phyloP scores from a whole-genome alignment of 2,329 filamentous ascomycete species.

The Colletotrichum cordylinicola region DNA sequence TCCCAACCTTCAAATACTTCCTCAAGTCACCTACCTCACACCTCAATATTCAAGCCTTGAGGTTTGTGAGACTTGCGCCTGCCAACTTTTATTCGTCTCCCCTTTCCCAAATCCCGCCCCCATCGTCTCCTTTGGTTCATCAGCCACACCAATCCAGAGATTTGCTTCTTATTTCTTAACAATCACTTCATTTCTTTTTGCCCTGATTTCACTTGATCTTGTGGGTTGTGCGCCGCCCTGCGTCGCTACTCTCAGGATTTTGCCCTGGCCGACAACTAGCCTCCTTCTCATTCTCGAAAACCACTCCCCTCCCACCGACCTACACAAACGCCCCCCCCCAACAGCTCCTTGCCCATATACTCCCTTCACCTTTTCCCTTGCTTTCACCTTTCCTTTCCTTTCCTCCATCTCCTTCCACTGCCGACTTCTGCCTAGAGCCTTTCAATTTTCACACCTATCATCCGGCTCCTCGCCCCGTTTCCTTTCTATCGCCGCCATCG shows the following conservation, averaged over 20 bases:
- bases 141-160: neutral
- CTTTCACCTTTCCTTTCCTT: neutral
- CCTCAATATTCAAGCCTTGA: neutral
- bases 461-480: fast-evolving
- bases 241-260: neutral
- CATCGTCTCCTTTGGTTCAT: neutral
- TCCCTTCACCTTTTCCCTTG: neutral
- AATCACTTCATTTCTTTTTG: neutral
- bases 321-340: neutral
- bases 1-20: neutral
- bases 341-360: neutral
- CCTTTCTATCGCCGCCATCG: neutral
- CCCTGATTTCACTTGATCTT: neutral
- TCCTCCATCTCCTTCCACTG: neutral
- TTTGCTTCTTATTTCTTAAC: neutral
- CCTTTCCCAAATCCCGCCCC: neutral
- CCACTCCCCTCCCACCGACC: neutral
- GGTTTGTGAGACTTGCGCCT: neutral
- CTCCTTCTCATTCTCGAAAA: neutral
- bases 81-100: neutral
- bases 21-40: neutral
- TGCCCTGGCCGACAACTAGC: neutral
- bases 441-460: neutral
- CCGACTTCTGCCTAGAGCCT: neutral
- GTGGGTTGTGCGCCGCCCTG: neutral